Base-by-base conservation (phyloP, 2,329 filamentous ascomycete species). In the Exophiala dermatitidis region DNA sequence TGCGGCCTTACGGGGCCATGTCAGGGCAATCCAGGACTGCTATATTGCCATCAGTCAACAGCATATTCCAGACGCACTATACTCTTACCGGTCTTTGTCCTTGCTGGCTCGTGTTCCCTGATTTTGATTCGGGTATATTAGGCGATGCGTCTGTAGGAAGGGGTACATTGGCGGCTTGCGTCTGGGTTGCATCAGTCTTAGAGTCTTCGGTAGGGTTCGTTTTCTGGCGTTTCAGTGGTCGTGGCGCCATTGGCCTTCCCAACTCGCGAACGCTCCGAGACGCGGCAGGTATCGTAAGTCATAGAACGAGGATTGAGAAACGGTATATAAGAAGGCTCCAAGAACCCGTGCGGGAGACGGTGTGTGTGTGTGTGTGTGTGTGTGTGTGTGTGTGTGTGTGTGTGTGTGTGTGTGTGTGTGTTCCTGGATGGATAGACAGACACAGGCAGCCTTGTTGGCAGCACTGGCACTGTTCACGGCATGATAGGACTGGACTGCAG, bases 1-100 rank as follows among this genome's bases (percentile, higher is more conserved):
- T 36, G 70, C 67, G 45, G 74, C 72, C 63, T 77, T 77, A 34
- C 68, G 68, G 36, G 72, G 72, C 74, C 74, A 77, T 29, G 71
- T 70, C 49, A 68, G 70, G 30, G 68, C 70, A 59, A 75, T 74
- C 73, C 73, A 75, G 48, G 58, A 59, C 57, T 59, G 46, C 26
- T 28, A 5, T 28, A 5, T 5, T 10, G 9, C 26, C 38, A 29
- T 49, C 19, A 54, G 52, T 38, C 5, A 32, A 9, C 12, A 12
- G 19, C 19, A 29, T 47, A 7, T 30, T 3, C 38, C 6, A 44
- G 31, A n/a, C 32, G 32, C 19, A 44, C 30, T 8, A 28, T 26
- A 7, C n/a, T 29, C 52, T 52, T 56, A 60, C 58, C 42, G 58
- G 54, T 44, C 52, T 45, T 19, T 52, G 44, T 3, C 49, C 48